Evolutionary conservation across 2,329 filamentous ascomycete genomes (phyloP), one percentile per base, ranked within the genome.

Genomic region (Sporothrix inflata): DNA sequence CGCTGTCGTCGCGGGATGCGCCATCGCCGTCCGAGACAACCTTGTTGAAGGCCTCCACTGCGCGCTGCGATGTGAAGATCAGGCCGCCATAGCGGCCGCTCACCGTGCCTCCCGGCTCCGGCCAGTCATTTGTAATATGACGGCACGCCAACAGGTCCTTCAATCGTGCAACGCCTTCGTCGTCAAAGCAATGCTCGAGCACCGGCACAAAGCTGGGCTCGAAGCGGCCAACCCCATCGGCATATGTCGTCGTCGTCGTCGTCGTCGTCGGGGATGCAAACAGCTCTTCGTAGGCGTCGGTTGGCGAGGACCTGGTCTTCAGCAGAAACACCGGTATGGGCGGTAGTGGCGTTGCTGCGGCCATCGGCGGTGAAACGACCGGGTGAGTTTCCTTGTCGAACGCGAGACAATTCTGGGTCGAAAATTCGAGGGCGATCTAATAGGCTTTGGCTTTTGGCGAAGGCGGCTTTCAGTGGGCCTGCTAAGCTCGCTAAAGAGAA

Each of bases 31-130:
- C 86, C 16, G 86, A 82, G 0, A 94, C 85, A 9, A 93, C 82
- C 61, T 86, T 83, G 3, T 88, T 83, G 77, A 96, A 94, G 0
- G 91, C 92, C 79, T 96, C 93, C 2, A 96, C 93, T 0, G 93
- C 92, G 66, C 93, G 87, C 79, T 96, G 93, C 8, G 92, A 94
- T 1, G 93, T 96, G 78, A 96, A 95, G 67, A 96, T 90, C 72
- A 95, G 82, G n/a, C 92, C 93, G 5, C 92, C 92, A 77, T 93
- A 95, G 74, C 1, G 69, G 76, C 61, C 83, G n/a, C 14, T 11
- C 38, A 16, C 14, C 21, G n/a, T 3, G 6, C 7, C 21, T 5
- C 12, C 27, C 42, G 40, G 7, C n/a, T 49, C 6, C 19, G 40
- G 24, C 30, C 19, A 19, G 9, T 24, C 24, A 21, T 53, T 57